Percentiles rank a stretch among this genome's conserved stretches.
phyloP scores from a whole-genome alignment of 768 basidiomycete genomes.

The Rhodocollybia butyracea region DNA sequence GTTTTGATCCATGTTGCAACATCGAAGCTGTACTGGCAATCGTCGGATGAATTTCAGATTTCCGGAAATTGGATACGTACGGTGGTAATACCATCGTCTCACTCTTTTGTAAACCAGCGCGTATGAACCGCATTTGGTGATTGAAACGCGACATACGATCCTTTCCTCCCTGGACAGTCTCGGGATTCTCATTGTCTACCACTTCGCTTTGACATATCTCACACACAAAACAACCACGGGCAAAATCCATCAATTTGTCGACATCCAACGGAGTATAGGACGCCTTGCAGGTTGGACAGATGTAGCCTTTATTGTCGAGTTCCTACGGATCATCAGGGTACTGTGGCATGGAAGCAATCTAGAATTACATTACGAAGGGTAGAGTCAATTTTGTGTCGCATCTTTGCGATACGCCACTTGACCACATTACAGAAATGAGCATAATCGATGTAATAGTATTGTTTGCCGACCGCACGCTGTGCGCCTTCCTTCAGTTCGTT shows the following conservation, averaged over 20 bases:
- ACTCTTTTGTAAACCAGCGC: slow-evolving; percentile 84
- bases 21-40: slow-evolving; percentile 57
- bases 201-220: slow-evolving; percentile 87
- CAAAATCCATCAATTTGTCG: slow-evolving; percentile 76
- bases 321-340: slow-evolving; percentile 49
- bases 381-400: slow-evolving; percentile 87
- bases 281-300: slow-evolving; percentile 85
- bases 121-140: slow-evolving; percentile 82
- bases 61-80: slow-evolving; percentile 35
- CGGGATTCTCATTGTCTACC: slow-evolving; percentile 88
- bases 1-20: slow-evolving; percentile 79
- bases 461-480: slow-evolving; percentile 80
- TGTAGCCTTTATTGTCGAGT: slow-evolving; percentile 96
- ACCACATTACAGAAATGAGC: slow-evolving; percentile 95
- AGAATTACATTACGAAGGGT: slow-evolving; percentile 74
- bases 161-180: slow-evolving; percentile 79
- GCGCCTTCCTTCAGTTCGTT: slow-evolving; percentile 91
- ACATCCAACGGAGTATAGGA: slow-evolving; percentile 85
- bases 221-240: slow-evolving; percentile 67
- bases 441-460: slow-evolving; percentile 97
- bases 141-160: slow-evolving; percentile 97
- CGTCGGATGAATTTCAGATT: slow-evolving; percentile 8
- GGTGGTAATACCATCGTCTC: slow-evolving; percentile 84
- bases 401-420: slow-evolving; percentile 94
- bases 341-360: background rate